Conservation (phyloP, 331 rosid species). For the Acacia pycnantha region DNA sequence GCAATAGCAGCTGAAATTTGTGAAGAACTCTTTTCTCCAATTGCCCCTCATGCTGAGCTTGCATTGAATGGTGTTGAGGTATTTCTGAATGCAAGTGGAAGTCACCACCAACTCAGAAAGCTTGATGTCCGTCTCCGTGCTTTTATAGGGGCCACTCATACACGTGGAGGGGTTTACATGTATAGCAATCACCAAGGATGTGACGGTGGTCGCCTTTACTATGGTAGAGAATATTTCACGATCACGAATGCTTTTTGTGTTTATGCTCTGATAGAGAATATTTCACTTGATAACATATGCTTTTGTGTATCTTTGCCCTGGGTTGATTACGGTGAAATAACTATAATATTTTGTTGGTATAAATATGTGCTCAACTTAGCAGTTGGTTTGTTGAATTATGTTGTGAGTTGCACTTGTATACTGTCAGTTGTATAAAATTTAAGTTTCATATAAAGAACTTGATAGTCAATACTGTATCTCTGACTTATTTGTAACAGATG, state of each 20-base stretch:
- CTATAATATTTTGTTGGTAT: conserved; percentile 17
- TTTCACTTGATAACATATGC: not conserved
- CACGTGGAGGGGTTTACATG: conserved; percentile 93
- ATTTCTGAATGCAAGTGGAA: conserved; percentile 97
- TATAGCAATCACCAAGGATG: conserved; percentile 97
- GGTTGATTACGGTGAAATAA: conserved; percentile 12
- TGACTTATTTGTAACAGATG: conserved; percentile 58
- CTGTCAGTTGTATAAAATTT: not conserved
- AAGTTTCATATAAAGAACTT: not conserved
- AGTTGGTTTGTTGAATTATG: conserved; percentile 5
- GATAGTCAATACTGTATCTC: not conserved
- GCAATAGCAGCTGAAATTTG: conserved; percentile 96
- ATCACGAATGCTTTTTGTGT: too few relatives aligned
- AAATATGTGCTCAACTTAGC: conserved; percentile 5
- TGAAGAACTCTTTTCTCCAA: conserved; percentile 83
- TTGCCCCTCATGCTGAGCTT: conserved; percentile 93
- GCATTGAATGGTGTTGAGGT: conserved; percentile 97
- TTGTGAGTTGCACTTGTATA: not conserved
- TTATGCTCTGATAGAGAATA: too few relatives aligned
- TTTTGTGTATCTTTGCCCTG: not conserved
- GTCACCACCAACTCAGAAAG: conserved; percentile 98
- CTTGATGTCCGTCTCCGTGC: conserved; percentile 92
- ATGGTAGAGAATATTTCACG: conserved; percentile 69
- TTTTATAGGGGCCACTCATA: conserved; percentile 81
- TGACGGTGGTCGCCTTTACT: conserved; percentile 96